Evolutionary conservation across 306 rosid species (phyloP), one percentile per base, ranked within the genome.

Genomic region (Quillaja saponaria): DNA sequence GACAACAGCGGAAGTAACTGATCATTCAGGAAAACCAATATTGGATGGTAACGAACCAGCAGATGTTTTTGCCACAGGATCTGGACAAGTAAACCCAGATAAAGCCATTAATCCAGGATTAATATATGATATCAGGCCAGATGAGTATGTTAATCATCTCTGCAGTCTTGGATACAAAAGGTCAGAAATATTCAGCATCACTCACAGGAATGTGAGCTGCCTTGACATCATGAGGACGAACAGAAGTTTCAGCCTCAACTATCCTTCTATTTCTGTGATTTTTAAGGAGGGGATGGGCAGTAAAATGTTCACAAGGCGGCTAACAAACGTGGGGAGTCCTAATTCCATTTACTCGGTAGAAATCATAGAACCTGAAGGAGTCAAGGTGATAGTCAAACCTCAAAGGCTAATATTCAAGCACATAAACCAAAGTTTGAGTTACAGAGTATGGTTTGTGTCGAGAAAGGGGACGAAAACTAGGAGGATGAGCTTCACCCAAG

Each of bases 161-260:
- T 91, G 96, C 79, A 82, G 77, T 64, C 83, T 87, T 63, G 95
- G 97, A 20, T 91, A 85, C 78, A 84, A 83, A 17, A 76, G 11
- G 6, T 47, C 82, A 16, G 90, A 91, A 19, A 78, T 91, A 10
- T 78, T 85, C 74, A 65, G 84, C 8, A 78, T 88, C 61, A 91
- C 96, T 66, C 95, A 84, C 64, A 78, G 61, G 62, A 88, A 91
- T 18, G 85, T 91, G 35, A 91, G 88, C 64, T 91, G 97, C 74
- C 71, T 33, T 14, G 78, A 55, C 39, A 49, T 76, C 34, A 21
- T 84, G 75, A 38, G 64, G 72, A 74, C 49, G 86, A 80, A 82
- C 76, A 80, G 72, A 59, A 95, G 88, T 47, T 91, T 88, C 75
- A 84, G 86, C 77, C 82, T 91, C 14, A 91, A 91, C 71, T 91